Conservation (phyloP, 208 protist genomes). For the Leptomonas seymouri region DNA sequence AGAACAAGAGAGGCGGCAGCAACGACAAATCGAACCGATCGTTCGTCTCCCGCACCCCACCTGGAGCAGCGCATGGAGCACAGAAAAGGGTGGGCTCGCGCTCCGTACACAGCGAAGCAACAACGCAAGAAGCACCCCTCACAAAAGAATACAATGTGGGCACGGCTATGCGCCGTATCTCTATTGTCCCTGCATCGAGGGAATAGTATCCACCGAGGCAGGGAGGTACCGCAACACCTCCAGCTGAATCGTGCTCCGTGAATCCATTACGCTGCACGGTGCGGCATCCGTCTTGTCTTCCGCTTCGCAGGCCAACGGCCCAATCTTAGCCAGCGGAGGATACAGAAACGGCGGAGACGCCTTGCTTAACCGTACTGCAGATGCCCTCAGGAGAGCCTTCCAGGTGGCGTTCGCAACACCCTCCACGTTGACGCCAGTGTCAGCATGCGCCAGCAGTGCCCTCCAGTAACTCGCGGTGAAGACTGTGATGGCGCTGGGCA, state of each 20-base stretch:
- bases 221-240: conserved; percentile 2
- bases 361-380: not conserved
- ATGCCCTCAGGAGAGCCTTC: not conserved
- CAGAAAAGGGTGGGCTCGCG: too few species aligned
- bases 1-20: too few species aligned
- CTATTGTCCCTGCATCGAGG: not conserved
- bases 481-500: conserved; percentile 19
- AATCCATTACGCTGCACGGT: not conserved
- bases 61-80: too few species aligned
- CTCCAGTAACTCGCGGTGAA: conserved; percentile 21
- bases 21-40: too few species aligned
- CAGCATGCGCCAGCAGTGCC: not conserved
- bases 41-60: too few species aligned
- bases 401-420: not conserved
- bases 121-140: not conserved
- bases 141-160: too few species aligned
- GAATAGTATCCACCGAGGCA: not conserved
- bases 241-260: not conserved
- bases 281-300: not conserved
- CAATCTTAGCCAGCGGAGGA: conserved; percentile 7
- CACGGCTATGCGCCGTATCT: too few species aligned
- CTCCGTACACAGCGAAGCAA: not conserved
- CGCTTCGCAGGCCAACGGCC: conserved; percentile 18
- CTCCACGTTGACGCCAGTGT: conserved; percentile 8
- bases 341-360: conserved; percentile 7